Base-by-base conservation (phyloP, 2,329 filamentous ascomycete species). In the Talaromyces piceae region DNA sequence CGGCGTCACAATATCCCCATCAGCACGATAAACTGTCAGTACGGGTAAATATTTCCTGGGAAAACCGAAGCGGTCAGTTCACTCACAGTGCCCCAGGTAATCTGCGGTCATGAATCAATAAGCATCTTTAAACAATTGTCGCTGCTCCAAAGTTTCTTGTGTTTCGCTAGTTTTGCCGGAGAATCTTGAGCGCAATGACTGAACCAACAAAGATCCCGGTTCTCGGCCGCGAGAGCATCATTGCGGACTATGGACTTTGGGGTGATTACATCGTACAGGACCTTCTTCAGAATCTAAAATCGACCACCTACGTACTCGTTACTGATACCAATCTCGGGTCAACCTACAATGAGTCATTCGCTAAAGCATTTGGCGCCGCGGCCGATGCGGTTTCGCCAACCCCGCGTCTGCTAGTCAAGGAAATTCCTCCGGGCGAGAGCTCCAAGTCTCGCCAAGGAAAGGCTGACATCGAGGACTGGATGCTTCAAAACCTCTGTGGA, bases 381-480 rank as follows among this genome's bases (percentile, higher is more conserved):
- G 65, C 69, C 22, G 71, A 75, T 43, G 72, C 64, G 54, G 62
- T 76, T 46, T 65, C 73, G 50, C 65, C 72, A 11, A 67, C 74
- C 45, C 79, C 83, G 7, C 84, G 91, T 39, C 81, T 98, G 25
- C 81, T 98, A 56, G 87, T 87, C 45, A 93, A 95, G 69, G 78
- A 83, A 59, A 90, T 95, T 54, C 84, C 90, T 2, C 93, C 93
- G 0, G 93, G 93, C 54, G 93, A 98, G 74, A 88, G 83, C 54
- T 95, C 91, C 49, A 98, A 98, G 72, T 88, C 88, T 59, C 82
- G 93, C 57, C 85, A 90, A 67, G 96, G 91, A 48, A 97, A 97
- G 72, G 91, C 87, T 43, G 87, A 91, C 61, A 91, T 98, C 49
- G 93, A 98, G 69, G 93, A 98, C 70, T 98, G 93, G 93, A 86